Evolutionary conservation across 805 yeast species (phyloP), one percentile per base, ranked within the genome.

Genomic region (Kluyveromyces starmeri): DNA sequence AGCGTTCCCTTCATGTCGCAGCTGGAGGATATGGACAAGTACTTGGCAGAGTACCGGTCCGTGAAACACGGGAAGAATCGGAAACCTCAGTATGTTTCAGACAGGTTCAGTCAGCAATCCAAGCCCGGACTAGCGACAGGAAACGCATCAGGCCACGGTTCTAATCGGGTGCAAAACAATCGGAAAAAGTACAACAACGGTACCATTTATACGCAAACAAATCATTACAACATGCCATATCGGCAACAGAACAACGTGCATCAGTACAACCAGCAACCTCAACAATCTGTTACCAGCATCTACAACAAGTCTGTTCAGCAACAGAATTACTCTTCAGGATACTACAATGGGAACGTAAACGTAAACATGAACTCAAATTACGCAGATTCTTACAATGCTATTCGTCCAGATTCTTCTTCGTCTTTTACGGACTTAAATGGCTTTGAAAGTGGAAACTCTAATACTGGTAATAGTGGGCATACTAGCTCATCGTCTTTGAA

Each of bases 1-100:
- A 47, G 49, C 36, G 42, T 51, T 20, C 55, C 63, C 20, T 58
- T 55, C 42, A 42, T 54, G 14, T 55, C 60, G 14, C 63, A 58
- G 37, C 31, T 46, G 16, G 63, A 58, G 33, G 62, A 58, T 37
- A 50, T 58, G 45, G 55, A 57, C 17, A 51, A 46, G 28, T 53
- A 53, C 34, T 28, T 56, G 18, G 17, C 38, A 17, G 53, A 55
- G 27, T 53, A 51, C 33, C 46, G 48, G 26, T 47, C 41, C 14
- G 28, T 48, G 26, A 53, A 52, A 32, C 17, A 37, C 31, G 28
- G 41, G 25, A 38, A 48, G n/a, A 46, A 30, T 16, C 33, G 44
- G 32, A 29, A 37, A 21, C 31, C 35, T 15, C 37, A 24, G 34
- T 18, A 28, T 27, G 34, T 28, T 18, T 27, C 22, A 13, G 17